Percentiles rank a stretch among this genome's conserved stretches.
phyloP scores from a whole-genome alignment of 83 land plant genomes.

The Diphasiastrum complanatum region DNA sequence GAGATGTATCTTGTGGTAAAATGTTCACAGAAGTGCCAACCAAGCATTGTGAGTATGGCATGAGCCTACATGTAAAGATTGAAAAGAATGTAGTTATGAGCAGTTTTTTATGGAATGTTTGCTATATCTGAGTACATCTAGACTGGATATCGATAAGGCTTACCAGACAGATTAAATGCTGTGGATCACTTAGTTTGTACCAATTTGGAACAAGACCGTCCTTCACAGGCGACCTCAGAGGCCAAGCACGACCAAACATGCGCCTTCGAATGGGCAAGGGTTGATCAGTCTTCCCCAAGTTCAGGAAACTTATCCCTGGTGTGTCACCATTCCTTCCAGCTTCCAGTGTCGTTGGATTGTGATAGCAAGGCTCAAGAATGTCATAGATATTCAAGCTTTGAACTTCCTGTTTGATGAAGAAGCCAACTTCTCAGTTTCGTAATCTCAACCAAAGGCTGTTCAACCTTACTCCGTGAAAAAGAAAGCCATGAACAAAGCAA shows the following conservation, averaged over 20 bases:
- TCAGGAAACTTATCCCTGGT: constrained; percentile 67
- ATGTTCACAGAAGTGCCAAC: no score
- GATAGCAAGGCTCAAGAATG: constrained; percentile 95
- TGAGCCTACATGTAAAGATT: no score
- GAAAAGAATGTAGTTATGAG: no score
- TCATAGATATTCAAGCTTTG: constrained; percentile 60
- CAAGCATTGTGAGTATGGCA: no score
- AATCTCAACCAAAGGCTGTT: no score
- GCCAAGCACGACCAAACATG: constrained; percentile 97
- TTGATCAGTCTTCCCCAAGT: constrained; percentile 67
- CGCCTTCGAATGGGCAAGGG: constrained; percentile 69
- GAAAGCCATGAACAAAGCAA: no score
- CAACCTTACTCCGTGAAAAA: no score
- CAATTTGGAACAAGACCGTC: constrained; percentile 79
- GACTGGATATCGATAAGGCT: constrained; percentile 14
- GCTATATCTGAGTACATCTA: neutral
- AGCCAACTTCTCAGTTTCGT: neutral
- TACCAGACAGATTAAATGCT: constrained; percentile 63
- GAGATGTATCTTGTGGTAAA: no score
- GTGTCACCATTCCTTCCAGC: constrained; percentile 20
- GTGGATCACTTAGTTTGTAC: constrained; percentile 48
- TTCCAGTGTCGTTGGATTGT: constrained; percentile 22
- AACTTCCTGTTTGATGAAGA: constrained; percentile 40
- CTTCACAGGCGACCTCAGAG: constrained; percentile 59
- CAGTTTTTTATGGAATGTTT: neutral